Conservation (phyloP, 768 basidiomycete species). For the Mycena capillaripes region DNA sequence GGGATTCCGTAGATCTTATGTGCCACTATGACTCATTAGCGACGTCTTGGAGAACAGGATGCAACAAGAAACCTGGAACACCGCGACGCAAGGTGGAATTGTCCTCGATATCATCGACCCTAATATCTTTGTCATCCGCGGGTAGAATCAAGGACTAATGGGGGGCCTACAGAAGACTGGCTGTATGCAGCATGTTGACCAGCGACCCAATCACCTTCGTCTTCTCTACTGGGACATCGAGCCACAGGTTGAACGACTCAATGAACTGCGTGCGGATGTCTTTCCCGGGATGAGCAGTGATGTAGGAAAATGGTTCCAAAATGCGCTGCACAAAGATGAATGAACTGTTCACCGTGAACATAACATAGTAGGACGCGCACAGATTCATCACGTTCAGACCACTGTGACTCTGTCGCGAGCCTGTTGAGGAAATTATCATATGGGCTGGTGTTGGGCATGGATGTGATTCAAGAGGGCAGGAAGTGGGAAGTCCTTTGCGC, state of each 20-base stretch:
- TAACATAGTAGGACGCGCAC: no score
- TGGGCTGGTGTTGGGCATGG: no score
- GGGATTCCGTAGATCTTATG: slow-evolving; percentile 80
- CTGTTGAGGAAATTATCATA: no score
- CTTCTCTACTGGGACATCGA: slow-evolving; percentile 82
- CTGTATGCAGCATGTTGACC: slow-evolving; percentile 94
- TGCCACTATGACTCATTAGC: neutral
- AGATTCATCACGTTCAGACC: no score
- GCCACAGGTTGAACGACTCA: slow-evolving; percentile 93
- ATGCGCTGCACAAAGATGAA: no score
- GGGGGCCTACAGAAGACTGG: slow-evolving; percentile 82
- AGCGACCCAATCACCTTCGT: slow-evolving; percentile 82
- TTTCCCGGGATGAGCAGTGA: slow-evolving; percentile 88
- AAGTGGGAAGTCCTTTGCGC: no score
- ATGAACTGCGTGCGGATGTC: slow-evolving; percentile 91
- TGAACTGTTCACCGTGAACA: no score
- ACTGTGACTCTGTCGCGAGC: no score
- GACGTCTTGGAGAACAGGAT: no score
- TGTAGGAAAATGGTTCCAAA: slow-evolving; percentile 90
- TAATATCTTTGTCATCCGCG: slow-evolving; percentile 43
- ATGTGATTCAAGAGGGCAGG: no score
- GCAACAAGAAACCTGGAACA: slow-evolving; percentile 68
- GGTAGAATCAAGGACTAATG: neutral
- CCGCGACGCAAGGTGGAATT: slow-evolving; percentile 89
- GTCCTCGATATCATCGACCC: slow-evolving; percentile 96